Evolutionary conservation across 306 rosid genomes (phyloP), one percentile per base, ranked within the genome.

Genomic region (Dalbergia cultrata): DNA sequence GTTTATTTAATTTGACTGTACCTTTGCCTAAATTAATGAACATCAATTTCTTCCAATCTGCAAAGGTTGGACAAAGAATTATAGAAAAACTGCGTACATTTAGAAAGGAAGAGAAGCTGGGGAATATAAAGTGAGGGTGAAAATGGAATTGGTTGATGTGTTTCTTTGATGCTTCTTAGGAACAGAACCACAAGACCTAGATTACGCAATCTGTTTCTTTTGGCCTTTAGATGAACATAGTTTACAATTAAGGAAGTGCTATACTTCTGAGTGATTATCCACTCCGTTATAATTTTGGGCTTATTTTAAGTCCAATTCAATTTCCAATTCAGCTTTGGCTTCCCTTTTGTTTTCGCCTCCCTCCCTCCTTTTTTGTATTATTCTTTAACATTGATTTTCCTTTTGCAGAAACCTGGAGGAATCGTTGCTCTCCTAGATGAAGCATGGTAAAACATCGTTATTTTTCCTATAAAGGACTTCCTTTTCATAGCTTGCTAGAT

Each of bases 381-480:
- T 44, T 67, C 45, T 45, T 61, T 68, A 39, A 73, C 50, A 37
- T 80, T 63, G 79, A 66, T 45, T 81, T 84, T 83, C 50, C 66
- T 84, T 85, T 74, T 57, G 78, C 97, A 96, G 98, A 96, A 96
- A 89, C 98, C 98, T 7, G 98, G 98, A 61, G 99, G 99, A 90
- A 93, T 96, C 18, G 17, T 96, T 76, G 97, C 99, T 82, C 99
- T 96, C 82, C 99, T 96, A 13, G 98, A 96, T 66, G 99, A 96
- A 93, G 98, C 99, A 62, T 96, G 99, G 99, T 96, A 92, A 87
- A 78, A 67, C 70, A 70, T 73, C 65, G 31, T 61, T 68, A 74
- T 57, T 78, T 53, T 61, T 37, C 19, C 57, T 52, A 21, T 33
- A 33, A 62, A 56, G 72, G 72, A 61, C 79, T 37, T 70, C 73